A percentile compares a stretch with the other conserved stretches of the same genome.
These are phyloP conservation scores for Nissolia schottii DNA, from an alignment of 306 rosid genomes.

Conservation along the genomic window DNA sequence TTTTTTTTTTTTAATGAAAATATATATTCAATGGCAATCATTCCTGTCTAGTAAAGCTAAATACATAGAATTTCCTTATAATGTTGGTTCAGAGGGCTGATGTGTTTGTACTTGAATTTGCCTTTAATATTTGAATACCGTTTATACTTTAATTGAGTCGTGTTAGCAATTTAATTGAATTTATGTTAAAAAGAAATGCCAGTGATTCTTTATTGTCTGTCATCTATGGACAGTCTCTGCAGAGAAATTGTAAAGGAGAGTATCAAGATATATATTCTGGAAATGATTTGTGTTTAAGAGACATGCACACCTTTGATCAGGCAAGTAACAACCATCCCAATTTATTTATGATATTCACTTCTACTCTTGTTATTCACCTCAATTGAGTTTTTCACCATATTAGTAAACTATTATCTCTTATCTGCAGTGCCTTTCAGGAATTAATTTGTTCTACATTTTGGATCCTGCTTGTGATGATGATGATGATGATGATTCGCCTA, in stretches of 20 bases:
- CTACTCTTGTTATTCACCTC: neutral
- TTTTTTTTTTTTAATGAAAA: neutral
- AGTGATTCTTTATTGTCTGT: neutral
- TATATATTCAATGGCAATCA: neutral
- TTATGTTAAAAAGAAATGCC: neutral
- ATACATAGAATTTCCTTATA: neutral
- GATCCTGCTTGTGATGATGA: too few species aligned
- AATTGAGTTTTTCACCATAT: neutral
- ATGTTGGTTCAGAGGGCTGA: neutral
- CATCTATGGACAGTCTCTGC: slow-evolving; percentile 36
- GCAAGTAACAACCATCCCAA: slow-evolving; percentile 2
- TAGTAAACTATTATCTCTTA: neutral
- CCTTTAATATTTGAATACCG: neutral
- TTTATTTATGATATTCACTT: neutral
- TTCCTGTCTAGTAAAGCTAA: neutral
- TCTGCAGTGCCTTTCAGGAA: slow-evolving; percentile 39
- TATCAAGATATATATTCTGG: slow-evolving; percentile 20
- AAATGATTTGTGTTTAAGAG: slow-evolving; percentile 32
- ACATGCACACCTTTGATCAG: slow-evolving; percentile 21
- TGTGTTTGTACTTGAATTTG: neutral
- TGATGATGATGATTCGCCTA: neutral
- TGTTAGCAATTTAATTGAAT: neutral
- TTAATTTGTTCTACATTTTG: slow-evolving; percentile 24
- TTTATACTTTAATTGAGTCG: neutral
- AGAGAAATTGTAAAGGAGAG: slow-evolving; percentile 47